A percentile compares a stretch with the other conserved stretches of the same genome.
Conservation (phyloP, 2,329 filamentous ascomycete genomes). For the Ceratocystis cacaofunesta region DNA sequence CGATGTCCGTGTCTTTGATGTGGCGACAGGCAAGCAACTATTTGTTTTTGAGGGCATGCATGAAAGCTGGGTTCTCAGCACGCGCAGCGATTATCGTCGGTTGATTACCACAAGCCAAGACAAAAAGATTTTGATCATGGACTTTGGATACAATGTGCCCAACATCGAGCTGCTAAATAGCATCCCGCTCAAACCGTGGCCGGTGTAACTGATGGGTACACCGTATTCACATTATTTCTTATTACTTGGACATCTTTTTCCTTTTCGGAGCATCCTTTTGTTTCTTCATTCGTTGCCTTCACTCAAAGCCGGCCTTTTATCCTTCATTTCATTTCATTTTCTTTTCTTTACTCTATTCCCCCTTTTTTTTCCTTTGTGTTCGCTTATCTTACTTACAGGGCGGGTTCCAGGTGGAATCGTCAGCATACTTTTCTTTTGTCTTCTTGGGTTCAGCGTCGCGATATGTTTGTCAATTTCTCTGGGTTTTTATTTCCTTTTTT, state of each 20-base stretch:
- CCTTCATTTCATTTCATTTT: constrained; percentile 1
- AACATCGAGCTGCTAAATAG: constrained; percentile 45
- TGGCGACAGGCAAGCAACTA: constrained; percentile 61
- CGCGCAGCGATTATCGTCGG: constrained; percentile 87
- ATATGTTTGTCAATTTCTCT: background rate
- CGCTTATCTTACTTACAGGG: background rate
- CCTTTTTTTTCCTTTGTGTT: constrained; percentile 5
- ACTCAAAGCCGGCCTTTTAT: background rate
- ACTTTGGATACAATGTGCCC: constrained; percentile 57
- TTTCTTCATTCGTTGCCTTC: background rate
- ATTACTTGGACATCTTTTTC: background rate
- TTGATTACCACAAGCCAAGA: constrained; percentile 94
- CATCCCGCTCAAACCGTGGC: background rate
- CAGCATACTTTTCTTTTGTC: background rate
- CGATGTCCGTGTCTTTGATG: constrained; percentile 88
- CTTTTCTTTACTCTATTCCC: background rate
- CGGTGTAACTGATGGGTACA: background rate
- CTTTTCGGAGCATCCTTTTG: background rate
- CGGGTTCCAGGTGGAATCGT: background rate
- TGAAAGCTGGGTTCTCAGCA: constrained; percentile 87
- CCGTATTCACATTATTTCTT: background rate
- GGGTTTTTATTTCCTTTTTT: background rate
- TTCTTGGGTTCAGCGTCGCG: background rate
- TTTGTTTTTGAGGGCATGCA: constrained; percentile 91
- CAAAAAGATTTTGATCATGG: constrained; percentile 79